Conservation (phyloP, 768 basidiomycete genomes). For the Chalciporus chontae region DNA sequence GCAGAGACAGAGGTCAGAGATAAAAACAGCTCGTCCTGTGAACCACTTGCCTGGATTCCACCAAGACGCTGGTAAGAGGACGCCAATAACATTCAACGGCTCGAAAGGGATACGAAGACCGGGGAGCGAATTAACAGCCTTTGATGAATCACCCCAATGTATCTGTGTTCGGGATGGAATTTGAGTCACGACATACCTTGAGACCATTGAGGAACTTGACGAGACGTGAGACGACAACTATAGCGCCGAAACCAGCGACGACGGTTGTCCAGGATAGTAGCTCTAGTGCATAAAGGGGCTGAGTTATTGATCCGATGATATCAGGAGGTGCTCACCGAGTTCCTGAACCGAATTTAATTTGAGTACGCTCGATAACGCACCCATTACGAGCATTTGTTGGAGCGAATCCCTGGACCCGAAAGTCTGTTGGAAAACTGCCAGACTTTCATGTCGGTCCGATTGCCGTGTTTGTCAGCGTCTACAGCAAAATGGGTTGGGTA, state of each 20-base stretch:
- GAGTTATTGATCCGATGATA: too few species aligned
- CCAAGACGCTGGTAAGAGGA: slow-evolving; percentile 15
- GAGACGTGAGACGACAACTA: slow-evolving; percentile 9
- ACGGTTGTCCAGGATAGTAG: slow-evolving; percentile 8
- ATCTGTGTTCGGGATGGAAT: neutral
- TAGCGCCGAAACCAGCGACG: neutral
- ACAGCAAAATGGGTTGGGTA: too few species aligned
- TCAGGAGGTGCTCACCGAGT: too few species aligned
- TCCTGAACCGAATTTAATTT: too few species aligned
- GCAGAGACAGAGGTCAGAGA: neutral
- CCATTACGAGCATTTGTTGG: too few species aligned
- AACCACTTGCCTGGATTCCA: slow-evolving; percentile 19
- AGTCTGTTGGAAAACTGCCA: too few species aligned
- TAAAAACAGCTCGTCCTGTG: neutral
- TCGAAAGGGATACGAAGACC: slow-evolving; percentile 20
- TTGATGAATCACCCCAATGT: neutral
- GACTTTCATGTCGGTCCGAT: too few species aligned
- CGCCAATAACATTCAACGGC: slow-evolving; percentile 9
- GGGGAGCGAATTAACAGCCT: slow-evolving; percentile 15
- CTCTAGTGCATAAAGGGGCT: too few species aligned
- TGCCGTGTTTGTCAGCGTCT: too few species aligned
- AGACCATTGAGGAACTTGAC: slow-evolving; percentile 14
- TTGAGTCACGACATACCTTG: slow-evolving; percentile 10
- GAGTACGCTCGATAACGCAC: too few species aligned
- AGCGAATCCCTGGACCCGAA: too few species aligned